Base-by-base conservation (phyloP, 1,284 basidiomycete genomes). In the Ganoderma lingzhi region DNA sequence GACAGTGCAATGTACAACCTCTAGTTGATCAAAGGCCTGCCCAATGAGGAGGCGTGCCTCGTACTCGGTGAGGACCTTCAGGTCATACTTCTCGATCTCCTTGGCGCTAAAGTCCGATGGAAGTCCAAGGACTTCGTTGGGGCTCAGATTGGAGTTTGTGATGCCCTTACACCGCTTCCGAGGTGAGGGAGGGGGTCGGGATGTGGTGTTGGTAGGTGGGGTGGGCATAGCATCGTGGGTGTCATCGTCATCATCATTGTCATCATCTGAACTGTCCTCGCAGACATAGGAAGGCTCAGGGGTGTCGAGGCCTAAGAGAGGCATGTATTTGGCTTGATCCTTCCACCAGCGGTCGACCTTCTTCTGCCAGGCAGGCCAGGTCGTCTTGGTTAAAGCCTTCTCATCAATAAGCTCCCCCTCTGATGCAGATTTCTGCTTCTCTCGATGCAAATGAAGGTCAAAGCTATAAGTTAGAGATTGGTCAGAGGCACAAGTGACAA, bases 11-110 rank as follows among this genome's bases (percentile, higher is more conserved):
- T n/a, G 48, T 1, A 51, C 48, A n/a, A 23, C 23, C 9, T 51
- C 48, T 1, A 51, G 23, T 12, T 51, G 48, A 6, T 68, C 67
- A 41, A 68, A 68, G 9, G 67, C 67, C 3, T 55, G 15, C 6
- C 67, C 63, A 23, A 64, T 12, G 1, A 58, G 35, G 10, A 68
- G 48, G 1, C 15, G 3, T 8, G 61, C 39, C 59, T 68, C 63
- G 32, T 42, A 62, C 23, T 45, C 56, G 1, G 28, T 48, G 8
- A 68, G 59, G 2, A 35, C 1, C 2, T 41, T 35, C 12, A 68
- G 35, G 5, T 37, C 17, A 19, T 61, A 56, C 6, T 32, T 39
- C 5, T 32, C 19, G 3, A 58, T 17, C 12, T 68, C 67, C 19
- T 61, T 23, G 6, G 1, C 1, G 28, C 9, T 37, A 48, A 64